phyloP scores from a whole-genome alignment of 129 eudicot species.

The Cynara cardunculus region DNA sequence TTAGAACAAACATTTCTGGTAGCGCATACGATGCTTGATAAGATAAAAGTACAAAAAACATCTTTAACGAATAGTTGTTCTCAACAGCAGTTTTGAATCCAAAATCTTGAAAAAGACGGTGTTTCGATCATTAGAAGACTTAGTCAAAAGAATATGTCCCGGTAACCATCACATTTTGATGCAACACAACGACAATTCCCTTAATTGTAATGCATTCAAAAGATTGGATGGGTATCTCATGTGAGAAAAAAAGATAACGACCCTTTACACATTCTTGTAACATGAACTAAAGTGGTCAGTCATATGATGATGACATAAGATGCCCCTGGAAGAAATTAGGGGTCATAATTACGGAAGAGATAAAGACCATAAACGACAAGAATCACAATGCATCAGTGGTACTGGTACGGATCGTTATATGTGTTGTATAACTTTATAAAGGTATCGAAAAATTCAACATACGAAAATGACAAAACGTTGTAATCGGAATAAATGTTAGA shows the following conservation, averaged over 20 bases:
- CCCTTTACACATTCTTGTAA: constrained; percentile 10
- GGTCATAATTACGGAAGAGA: not conserved
- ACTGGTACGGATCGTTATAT: constrained; percentile 17
- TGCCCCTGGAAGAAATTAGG: constrained; percentile 16
- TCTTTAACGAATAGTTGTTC: not conserved
- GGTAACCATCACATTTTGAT: constrained; percentile 17
- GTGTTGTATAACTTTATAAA: not conserved
- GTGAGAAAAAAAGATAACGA: not conserved
- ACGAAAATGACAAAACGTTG: not conserved
- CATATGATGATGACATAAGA: constrained; percentile 19
- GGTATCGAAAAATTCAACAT: not conserved
- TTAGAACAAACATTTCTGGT: not conserved
- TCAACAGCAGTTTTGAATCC: not conserved
- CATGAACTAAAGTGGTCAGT: not conserved
- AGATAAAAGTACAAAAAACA: not conserved
- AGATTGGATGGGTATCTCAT: constrained; percentile 8
- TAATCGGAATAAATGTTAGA: constrained; percentile 15
- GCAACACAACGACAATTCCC: constrained; percentile 17
- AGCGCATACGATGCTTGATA: constrained; percentile 3
- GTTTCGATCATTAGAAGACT: not conserved
- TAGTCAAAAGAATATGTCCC: constrained; percentile 13
- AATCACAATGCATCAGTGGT: constrained; percentile 4
- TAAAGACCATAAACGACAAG: constrained; percentile 15
- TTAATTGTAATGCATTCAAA: constrained; percentile 9
- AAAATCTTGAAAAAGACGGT: not conserved